phyloP scores from a whole-genome alignment of 1,284 basidiomycete genomes.

The Leccinum ponderosum region DNA sequence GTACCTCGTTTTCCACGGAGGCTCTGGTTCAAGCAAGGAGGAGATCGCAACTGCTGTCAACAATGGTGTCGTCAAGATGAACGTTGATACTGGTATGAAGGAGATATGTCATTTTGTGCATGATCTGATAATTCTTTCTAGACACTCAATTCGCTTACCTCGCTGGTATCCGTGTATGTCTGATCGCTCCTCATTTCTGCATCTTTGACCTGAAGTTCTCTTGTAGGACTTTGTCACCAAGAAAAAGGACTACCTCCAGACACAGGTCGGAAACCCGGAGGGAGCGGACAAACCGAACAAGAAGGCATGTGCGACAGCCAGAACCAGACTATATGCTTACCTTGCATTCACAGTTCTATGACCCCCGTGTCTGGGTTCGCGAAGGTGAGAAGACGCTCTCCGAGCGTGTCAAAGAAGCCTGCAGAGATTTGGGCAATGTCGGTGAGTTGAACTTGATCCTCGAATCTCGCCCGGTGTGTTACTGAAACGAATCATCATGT shows the following conservation, averaged over 20 bases:
- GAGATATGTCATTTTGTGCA: background rate
- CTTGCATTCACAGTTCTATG: slow-evolving; percentile 65
- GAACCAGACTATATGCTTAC: background rate
- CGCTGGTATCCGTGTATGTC: slow-evolving; percentile 75
- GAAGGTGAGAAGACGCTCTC: slow-evolving; percentile 96
- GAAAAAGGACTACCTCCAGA: slow-evolving; percentile 84
- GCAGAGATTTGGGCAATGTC: slow-evolving; percentile 85
- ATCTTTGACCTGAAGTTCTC: slow-evolving; percentile 1
- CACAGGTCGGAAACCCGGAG: slow-evolving; percentile 94
- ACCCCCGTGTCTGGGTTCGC: slow-evolving; percentile 96
- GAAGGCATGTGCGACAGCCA: slow-evolving; percentile 60
- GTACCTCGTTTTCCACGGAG: slow-evolving; percentile 99
- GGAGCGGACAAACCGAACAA: slow-evolving; percentile 96
- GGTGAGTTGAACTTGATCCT: slow-evolving; percentile 31
- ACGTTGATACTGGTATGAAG: slow-evolving; percentile 78
- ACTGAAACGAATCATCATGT: background rate
- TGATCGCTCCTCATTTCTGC: background rate
- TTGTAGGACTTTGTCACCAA: slow-evolving; percentile 76
- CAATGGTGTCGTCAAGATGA: slow-evolving; percentile 98
- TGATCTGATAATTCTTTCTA: slow-evolving; percentile 19
- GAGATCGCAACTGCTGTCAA: slow-evolving; percentile 93
- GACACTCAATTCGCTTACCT: slow-evolving; percentile 96
- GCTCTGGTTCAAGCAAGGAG: slow-evolving; percentile 95
- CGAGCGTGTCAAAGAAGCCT: slow-evolving; percentile 90
- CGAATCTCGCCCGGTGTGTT: background rate